Evolutionary conservation across 2,329 filamentous ascomycete genomes (phyloP), one percentile per base, ranked within the genome.

Genomic region (Didymella glomerata): DNA sequence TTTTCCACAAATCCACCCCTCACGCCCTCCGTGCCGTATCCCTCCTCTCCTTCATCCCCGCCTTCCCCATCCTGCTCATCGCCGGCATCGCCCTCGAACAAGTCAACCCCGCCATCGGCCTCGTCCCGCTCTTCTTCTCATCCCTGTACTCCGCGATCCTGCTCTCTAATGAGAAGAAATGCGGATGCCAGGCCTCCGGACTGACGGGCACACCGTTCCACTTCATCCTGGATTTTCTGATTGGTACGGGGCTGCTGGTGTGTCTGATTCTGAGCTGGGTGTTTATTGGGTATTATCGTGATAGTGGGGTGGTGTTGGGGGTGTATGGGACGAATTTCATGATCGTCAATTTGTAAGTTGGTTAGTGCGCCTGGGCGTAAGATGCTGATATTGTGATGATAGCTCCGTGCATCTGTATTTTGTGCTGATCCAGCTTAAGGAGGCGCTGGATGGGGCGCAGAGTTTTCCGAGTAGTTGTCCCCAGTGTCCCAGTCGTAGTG

Each of bases 301-400:
- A 48, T 16, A 24, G 40, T 2, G 60, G 48, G 2, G 30, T 68
- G 4, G 65, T 75, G 41, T 36, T 74, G 5, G 71, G 68, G 22
- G 70, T 70, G 1, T 75, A 74, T 55, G 62, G 68, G 7, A 71
- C 69, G 2, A 68, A 68, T 8, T 75, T 74, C 20, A 8, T 73
- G 3, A 62, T 69, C 1, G 59, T 63, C n/a, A 72, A 75, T 36
- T 66, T 72, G 70, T 73, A 48, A 60, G 70, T 57, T 20, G 14
- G 14, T 6, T 9, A 4, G 2, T 6, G 32, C 4, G 9, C 36
- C 16, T 16, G 22, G 1, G 4, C 20, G 30, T 7, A 4, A 16
- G 22, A 8, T 27, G 41, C 61, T 66, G 28, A 57, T 30, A 0
- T 8, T 2, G 18, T 32, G 11, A 8, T 32, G 30, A 8, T n/a